Percentiles rank a stretch among this genome's conserved stretches.
phyloP scores from a whole-genome alignment of 225 moss, liverwort and hornwort species.

The Thuidium tamariscinum region DNA sequence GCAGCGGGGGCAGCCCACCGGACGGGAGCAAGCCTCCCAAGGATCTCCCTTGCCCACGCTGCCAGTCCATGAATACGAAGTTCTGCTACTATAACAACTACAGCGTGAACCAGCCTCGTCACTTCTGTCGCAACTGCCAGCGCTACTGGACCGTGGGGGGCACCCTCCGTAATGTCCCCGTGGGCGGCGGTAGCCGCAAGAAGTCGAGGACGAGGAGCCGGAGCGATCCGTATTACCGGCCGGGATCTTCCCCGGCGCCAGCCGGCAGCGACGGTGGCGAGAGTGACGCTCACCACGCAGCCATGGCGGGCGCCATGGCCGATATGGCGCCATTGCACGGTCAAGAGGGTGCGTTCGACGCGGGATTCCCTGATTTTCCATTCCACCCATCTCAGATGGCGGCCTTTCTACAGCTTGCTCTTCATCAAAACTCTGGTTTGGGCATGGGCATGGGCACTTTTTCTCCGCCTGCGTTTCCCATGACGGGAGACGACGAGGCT shows the following conservation, averaged over 20 bases:
- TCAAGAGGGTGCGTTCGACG: background rate
- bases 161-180: conserved; percentile 30
- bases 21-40: conserved; percentile 7
- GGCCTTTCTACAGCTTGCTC: conserved; percentile 3
- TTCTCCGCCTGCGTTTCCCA: background rate
- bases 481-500: background rate
- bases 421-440: background rate
- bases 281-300: background rate
- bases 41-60: conserved; percentile 34
- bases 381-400: conserved; percentile 9
- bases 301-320: background rate
- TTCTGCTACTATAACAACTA: conserved; percentile 42
- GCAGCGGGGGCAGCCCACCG: conserved; percentile 7
- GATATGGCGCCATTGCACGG: background rate
- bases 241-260: background rate
- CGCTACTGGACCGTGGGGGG: conserved; percentile 48
- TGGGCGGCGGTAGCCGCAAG: conserved; percentile 35
- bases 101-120: conserved; percentile 34
- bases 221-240: conserved; percentile 14
- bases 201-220: conserved; percentile 9
- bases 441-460: background rate
- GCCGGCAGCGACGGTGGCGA: background rate
- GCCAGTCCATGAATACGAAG: conserved; percentile 34
- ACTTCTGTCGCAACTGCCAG: conserved; percentile 45
- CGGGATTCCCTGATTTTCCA: background rate